These are phyloP conservation scores for Tolypocladium sp. DNA, from an alignment of 2,329 filamentous ascomycete genomes.

Conservation along the genomic window DNA sequence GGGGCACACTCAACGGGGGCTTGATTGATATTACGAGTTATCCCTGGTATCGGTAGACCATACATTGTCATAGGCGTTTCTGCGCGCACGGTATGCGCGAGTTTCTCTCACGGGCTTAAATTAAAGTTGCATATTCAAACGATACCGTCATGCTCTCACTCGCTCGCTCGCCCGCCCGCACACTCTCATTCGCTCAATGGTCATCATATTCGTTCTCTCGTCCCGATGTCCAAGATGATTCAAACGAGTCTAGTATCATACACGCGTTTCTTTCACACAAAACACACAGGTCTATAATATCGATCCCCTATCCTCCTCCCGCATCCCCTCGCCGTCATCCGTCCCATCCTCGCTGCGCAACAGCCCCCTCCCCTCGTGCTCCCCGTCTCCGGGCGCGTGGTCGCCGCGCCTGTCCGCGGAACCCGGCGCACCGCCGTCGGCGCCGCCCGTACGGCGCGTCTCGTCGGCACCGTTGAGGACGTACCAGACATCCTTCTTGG, in stretches of 20 bases:
- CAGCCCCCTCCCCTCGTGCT: slow-evolving; percentile 33
- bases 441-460: slow-evolving; percentile 33
- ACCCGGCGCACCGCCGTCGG: background rate
- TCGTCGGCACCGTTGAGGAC: slow-evolving; percentile 73
- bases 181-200: background rate
- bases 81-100: background rate
- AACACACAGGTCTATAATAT: slow-evolving; percentile 13
- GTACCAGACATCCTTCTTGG: slow-evolving; percentile 97
- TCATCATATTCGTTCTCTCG: background rate
- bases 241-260: background rate
- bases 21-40: background rate
- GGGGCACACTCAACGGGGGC: background rate
- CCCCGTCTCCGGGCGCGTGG: slow-evolving; percentile 26
- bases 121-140: background rate
- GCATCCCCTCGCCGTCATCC: slow-evolving; percentile 14
- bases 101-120: background rate
- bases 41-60: background rate
- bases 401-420: slow-evolving; percentile 20
- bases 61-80: background rate
- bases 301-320: slow-evolving; percentile 6
- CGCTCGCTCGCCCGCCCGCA: background rate
- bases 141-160: background rate
- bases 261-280: background rate
- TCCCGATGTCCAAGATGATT: background rate
- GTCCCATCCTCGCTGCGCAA: slow-evolving; percentile 25